phyloP scores from a whole-genome alignment of 768 basidiomycete genomes.

The Coprinopsis strossmayeri region DNA sequence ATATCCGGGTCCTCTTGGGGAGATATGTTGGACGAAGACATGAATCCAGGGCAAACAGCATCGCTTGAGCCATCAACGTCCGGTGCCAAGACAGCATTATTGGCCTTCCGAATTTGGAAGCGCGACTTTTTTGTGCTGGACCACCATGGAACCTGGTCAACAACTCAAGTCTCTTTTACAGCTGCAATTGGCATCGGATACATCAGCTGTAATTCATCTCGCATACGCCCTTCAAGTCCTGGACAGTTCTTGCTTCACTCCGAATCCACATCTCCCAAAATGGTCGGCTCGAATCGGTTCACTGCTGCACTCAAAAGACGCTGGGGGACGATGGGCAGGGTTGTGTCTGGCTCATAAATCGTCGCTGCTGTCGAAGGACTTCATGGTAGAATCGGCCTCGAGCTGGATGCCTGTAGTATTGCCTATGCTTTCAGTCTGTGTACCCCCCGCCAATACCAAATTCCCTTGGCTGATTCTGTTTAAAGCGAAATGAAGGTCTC shows the following conservation, averaged over 20 bases:
- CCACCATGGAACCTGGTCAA: conserved; percentile 40
- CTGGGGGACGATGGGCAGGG: conserved; percentile 77
- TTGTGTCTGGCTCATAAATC: conserved; percentile 68
- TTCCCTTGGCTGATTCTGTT: conserved; percentile 17
- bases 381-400: conserved; percentile 67
- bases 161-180: conserved; percentile 62
- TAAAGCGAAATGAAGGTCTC: conserved; percentile 61
- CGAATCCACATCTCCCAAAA: conserved; percentile 65
- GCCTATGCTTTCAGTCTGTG: conserved; percentile 65
- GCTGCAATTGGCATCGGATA: conserved; percentile 65
- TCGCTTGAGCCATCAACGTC: conserved; percentile 11
- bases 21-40: conserved; percentile 9
- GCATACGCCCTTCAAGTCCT: conserved; percentile 55
- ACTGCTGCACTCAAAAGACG: conserved; percentile 69
- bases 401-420: conserved; percentile 64
- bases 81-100: neutral
- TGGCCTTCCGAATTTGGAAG: neutral
- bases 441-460: conserved; percentile 17
- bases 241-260: conserved; percentile 41
- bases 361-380: conserved; percentile 44
- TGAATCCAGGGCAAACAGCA: conserved; percentile 6
- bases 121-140: neutral
- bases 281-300: conserved; percentile 73
- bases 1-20: conserved; percentile 23
- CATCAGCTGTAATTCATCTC: conserved; percentile 49